Conservation (phyloP, 805 yeast genomes). For the Spathaspora gorwiae region DNA sequence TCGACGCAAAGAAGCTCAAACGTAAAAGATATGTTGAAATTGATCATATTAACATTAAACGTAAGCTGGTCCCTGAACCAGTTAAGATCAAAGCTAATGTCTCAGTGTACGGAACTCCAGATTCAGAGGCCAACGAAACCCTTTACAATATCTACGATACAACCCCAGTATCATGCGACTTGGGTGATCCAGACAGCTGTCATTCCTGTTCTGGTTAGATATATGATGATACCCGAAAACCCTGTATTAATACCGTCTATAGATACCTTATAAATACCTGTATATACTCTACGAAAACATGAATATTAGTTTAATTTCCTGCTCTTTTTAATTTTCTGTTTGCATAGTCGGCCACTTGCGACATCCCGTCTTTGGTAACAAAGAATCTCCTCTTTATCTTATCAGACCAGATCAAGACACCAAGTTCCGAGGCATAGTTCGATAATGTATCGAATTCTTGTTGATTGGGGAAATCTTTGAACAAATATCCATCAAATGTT, state of each 20-base stretch:
- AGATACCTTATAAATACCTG: too few relatives aligned
- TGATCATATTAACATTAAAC: constrained; percentile 3
- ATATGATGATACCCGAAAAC: too few relatives aligned
- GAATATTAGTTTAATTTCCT: background rate
- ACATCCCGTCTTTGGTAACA: constrained; percentile 80
- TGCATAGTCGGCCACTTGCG: constrained; percentile 89
- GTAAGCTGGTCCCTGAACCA: background rate
- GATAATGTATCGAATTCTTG: constrained; percentile 70
- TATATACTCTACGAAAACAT: too few relatives aligned
- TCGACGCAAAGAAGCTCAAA: constrained; percentile 9
- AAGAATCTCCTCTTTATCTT: constrained; percentile 67
- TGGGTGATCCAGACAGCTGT: constrained; percentile 26
- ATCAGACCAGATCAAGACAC: constrained; percentile 87
- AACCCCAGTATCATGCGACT: constrained; percentile 29
- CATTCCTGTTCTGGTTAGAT: constrained; percentile 38
- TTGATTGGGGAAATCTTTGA: constrained; percentile 75
- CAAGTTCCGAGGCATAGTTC: constrained; percentile 83
- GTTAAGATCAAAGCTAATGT: background rate
- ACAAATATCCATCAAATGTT: constrained; percentile 80
- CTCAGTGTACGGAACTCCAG: constrained; percentile 9
- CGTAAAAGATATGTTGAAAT: constrained; percentile 20
- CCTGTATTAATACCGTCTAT: too few relatives aligned
- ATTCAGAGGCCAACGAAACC: constrained; percentile 6
- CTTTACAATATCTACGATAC: constrained; percentile 29
- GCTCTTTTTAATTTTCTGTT: constrained; percentile 43